These are phyloP conservation scores for Claviceps pazoutovae DNA, from an alignment of 2,329 filamentous ascomycete species.

Conservation along the genomic window DNA sequence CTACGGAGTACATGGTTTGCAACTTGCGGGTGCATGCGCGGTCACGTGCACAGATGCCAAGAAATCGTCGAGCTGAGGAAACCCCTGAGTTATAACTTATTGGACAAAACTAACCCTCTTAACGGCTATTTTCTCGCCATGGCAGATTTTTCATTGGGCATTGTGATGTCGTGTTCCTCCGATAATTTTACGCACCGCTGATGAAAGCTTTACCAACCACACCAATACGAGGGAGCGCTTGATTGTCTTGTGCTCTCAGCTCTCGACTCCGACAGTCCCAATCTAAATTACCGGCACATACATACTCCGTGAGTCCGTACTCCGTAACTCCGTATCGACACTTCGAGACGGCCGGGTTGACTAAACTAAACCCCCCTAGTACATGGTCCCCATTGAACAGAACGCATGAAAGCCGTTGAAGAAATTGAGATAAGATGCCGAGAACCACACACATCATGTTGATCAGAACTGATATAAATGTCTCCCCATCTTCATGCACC, in stretches of 20 bases:
- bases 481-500: slow-evolving; percentile 44
- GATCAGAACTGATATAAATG: slow-evolving; percentile 15
- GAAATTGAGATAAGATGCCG: background rate
- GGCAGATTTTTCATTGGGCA: background rate
- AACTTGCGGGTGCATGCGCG: too few relatives aligned
- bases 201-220: too few relatives aligned
- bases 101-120: background rate
- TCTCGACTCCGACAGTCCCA: too few relatives aligned
- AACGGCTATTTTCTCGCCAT: background rate
- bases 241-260: too few relatives aligned
- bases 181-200: background rate
- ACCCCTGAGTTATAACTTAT: too few relatives aligned
- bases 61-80: too few relatives aligned
- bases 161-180: background rate
- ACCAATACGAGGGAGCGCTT: too few relatives aligned
- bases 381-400: background rate
- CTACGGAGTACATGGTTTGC: too few relatives aligned
- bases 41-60: too few relatives aligned
- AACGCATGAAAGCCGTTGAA: background rate
- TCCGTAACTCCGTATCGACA: too few relatives aligned
- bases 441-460: background rate
- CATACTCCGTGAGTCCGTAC: background rate
- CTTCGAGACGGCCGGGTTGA: too few relatives aligned
- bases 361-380: too few relatives aligned
- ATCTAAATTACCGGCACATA: background rate